phyloP scores from a whole-genome alignment of 176 grass and related monocot genomes.

The Carex pumila region DNA sequence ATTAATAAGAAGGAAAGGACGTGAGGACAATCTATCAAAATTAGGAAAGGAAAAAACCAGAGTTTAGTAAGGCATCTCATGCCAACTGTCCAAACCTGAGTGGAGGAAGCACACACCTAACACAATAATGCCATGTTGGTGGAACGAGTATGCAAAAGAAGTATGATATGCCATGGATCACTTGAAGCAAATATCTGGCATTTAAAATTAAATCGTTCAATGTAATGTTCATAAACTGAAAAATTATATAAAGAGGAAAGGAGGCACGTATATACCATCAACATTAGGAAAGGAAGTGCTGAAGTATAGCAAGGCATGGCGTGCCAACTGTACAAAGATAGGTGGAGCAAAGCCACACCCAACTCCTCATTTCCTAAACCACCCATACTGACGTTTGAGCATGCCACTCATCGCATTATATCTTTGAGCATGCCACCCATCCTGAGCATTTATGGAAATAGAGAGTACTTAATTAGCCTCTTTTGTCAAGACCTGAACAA shows the following conservation, averaged over 20 bases:
- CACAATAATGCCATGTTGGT: neutral
- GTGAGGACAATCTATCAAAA: neutral
- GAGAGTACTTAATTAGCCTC: too few species aligned
- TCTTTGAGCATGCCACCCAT: too few species aligned
- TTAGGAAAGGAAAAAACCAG: neutral
- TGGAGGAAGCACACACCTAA: neutral
- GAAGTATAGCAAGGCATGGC: neutral
- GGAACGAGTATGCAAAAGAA: neutral
- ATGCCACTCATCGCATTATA: too few species aligned
- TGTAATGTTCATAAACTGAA: neutral
- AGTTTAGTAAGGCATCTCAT: neutral
- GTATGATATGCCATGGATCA: neutral
- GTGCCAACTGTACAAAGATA: neutral
- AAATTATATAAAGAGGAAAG: neutral
- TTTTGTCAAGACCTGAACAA: too few species aligned
- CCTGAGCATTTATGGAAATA: too few species aligned
- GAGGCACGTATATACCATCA: too few species aligned
- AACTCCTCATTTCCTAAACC: too few species aligned
- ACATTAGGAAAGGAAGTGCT: neutral
- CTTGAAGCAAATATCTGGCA: neutral
- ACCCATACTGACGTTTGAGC: too few species aligned
- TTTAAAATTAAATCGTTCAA: neutral
- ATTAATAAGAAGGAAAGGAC: neutral
- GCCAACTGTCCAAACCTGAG: conserved; percentile 1
- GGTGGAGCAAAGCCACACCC: neutral